Evolutionary conservation across 169 alveolate genomes (phyloP), one percentile per base, ranked within the genome.

Genomic region (Cryptosporidium bovis): DNA sequence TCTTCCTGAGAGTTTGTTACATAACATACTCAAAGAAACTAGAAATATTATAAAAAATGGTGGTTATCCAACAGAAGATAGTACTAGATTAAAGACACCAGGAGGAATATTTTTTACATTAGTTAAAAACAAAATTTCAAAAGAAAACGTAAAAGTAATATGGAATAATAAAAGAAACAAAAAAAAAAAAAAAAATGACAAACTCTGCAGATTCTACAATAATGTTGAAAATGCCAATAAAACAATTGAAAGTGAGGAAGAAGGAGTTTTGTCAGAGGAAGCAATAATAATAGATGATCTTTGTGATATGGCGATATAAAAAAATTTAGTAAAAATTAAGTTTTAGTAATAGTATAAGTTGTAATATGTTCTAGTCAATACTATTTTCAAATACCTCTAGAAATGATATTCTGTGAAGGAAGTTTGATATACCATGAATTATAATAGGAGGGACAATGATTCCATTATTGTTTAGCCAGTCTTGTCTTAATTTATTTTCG

Each of bases 81-180:
- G 64, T 15, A 60, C 77, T 20, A 34, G 87, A 34, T 46, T 77
- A 20, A 77, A 77, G 27, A 77, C 66, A 20, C 77, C 87, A 40
- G 87, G 87, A 20, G 87, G 87, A 0, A 62, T 77, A 77, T 77
- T 77, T 27, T 77, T 77, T 20, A 77, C 64, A 62, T 60, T 77
- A 62, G 31, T 77, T 24, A 77, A 36, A n/a, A 77, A 60, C 29
- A 53, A 62, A 44, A 77, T 77, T 12, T 3, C 87, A 6, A 53
- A 77, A 5, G 87, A 77, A 13, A 71, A 77, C 5, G 58, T 20
- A 24, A 77, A 77, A 16, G 16, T 16, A 15, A 77, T 77, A 16
- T 77, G 87, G 87, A 60, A 77, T 40, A 58, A 34, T 44, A 51
- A 48, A 36, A 51, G 34, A 48, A 77, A 60, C 18, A 62, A 62